Evolutionary conservation across 768 basidiomycete genomes (phyloP).

Genomic region (Suillus variegatus): DNA sequence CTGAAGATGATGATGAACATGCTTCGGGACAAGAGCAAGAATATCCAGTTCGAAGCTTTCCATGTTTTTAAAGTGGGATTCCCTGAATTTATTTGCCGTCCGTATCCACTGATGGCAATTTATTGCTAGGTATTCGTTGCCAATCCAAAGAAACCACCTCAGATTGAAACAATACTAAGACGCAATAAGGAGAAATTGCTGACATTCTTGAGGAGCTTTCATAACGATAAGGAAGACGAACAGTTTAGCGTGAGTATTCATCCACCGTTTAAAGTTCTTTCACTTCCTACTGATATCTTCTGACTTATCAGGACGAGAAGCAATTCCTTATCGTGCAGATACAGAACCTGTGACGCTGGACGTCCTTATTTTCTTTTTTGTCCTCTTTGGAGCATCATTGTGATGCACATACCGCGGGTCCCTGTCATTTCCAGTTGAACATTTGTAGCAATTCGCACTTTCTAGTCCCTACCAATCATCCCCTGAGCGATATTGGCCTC

Average conservation of each 20-base stretch:
- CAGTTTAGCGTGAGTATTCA: conserved; percentile 75
- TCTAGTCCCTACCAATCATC: not conserved
- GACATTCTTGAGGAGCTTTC: conserved; percentile 87
- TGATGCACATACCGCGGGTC: not conserved
- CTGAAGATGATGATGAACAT: conserved; percentile 99
- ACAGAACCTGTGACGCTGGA: conserved; percentile 57
- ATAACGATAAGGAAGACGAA: conserved; percentile 99
- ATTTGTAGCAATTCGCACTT: not conserved
- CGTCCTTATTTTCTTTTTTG: not conserved
- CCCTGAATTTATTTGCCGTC: not conserved
- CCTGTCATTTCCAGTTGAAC: not conserved
- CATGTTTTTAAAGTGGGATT: conserved; percentile 96
- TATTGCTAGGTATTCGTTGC: conserved; percentile 86
- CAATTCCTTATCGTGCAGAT: conserved; percentile 95
- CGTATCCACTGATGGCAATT: conserved; percentile 3
- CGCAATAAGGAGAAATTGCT: conserved; percentile 95
- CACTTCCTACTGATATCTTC: conserved; percentile 4
- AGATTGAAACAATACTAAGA: conserved; percentile 87
- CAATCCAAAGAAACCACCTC: conserved; percentile 97
- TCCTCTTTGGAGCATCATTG: not conserved
- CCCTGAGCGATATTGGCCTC: not conserved
- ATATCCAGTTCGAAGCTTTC: conserved; percentile 99
- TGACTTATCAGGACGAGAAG: conserved; percentile 73
- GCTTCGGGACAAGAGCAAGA: conserved; percentile 96
- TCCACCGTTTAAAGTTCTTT: not conserved